Evolutionary conservation across 768 basidiomycete genomes (phyloP).

Genomic region (Hygrocybe punicea): DNA sequence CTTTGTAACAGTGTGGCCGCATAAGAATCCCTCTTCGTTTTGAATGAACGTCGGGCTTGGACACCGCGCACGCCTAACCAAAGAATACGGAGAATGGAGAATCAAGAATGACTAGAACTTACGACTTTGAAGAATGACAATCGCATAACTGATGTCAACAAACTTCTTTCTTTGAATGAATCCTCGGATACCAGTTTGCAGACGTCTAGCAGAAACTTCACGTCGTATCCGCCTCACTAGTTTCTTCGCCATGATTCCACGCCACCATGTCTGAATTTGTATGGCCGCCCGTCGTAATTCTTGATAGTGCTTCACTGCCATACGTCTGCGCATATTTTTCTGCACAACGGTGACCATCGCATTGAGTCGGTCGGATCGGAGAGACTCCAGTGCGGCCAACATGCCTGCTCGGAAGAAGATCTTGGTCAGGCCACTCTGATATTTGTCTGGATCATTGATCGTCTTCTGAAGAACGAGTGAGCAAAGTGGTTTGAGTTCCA

Average conservation of each 20-base stretch:
- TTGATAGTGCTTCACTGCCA: slow-evolving; percentile 80
- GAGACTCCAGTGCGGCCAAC: slow-evolving; percentile 91
- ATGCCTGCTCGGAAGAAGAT: slow-evolving; percentile 99
- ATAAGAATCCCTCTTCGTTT: slow-evolving; percentile 49
- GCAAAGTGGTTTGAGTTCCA: slow-evolving; percentile 80
- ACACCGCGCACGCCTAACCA: slow-evolving; percentile 67
- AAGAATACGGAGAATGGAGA: slow-evolving; percentile 1
- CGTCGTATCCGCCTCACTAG: slow-evolving; percentile 68
- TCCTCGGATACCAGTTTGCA: slow-evolving; percentile 71
- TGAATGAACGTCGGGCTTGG: slow-evolving; percentile 60
- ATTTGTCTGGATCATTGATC: slow-evolving; percentile 92
- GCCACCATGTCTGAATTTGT: slow-evolving; percentile 92
- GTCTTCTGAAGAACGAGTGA: slow-evolving; percentile 79
- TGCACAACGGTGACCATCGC: slow-evolving; percentile 92
- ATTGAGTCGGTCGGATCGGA: slow-evolving; percentile 85
- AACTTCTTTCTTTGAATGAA: slow-evolving; percentile 74
- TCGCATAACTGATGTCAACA: slow-evolving; percentile 53
- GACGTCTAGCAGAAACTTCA: slow-evolving; percentile 67
- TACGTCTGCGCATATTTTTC: slow-evolving; percentile 89
- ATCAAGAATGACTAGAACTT: slow-evolving; percentile 34
- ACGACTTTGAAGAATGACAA: slow-evolving; percentile 84
- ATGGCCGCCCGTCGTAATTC: slow-evolving; percentile 70
- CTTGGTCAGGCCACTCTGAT: slow-evolving; percentile 94
- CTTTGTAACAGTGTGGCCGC: slow-evolving; percentile 78
- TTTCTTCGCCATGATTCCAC: slow-evolving; percentile 73